Conservation (phyloP, 805 yeast genomes). For the Naumovozyma castellii region DNA sequence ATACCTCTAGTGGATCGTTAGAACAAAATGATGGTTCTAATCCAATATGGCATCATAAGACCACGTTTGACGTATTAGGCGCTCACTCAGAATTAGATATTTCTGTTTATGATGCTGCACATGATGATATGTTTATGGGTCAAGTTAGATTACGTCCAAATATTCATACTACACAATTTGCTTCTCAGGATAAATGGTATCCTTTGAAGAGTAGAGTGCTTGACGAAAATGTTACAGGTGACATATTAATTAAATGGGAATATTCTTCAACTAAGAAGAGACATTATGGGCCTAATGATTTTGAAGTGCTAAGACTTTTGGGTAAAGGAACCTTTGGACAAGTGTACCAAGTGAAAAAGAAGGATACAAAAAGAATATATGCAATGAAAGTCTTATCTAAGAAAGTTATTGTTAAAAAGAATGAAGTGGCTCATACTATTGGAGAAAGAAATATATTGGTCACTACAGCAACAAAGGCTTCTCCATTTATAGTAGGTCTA, state of each 20-base stretch:
- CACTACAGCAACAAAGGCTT: slow-evolving; percentile 77
- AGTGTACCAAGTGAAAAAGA: slow-evolving; percentile 90
- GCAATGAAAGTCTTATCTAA: slow-evolving; percentile 97
- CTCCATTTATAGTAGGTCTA: slow-evolving; percentile 91
- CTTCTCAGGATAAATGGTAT: slow-evolving; percentile 62
- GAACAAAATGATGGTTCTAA: slow-evolving; percentile 29
- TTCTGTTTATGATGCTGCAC: slow-evolving; percentile 79
- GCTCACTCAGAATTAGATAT: slow-evolving; percentile 76
- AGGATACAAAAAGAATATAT: slow-evolving; percentile 80
- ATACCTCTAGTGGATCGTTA: neutral
- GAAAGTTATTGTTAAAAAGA: slow-evolving; percentile 90
- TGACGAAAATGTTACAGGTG: slow-evolving; percentile 72
- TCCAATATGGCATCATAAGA: slow-evolving; percentile 89
- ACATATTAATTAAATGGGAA: slow-evolving; percentile 64
- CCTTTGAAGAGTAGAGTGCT: slow-evolving; percentile 60
- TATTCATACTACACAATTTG: slow-evolving; percentile 25
- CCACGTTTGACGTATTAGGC: slow-evolving; percentile 85
- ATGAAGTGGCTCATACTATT: slow-evolving; percentile 95
- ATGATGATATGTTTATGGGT: slow-evolving; percentile 79
- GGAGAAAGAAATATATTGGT: slow-evolving; percentile 94
- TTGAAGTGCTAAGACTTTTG: slow-evolving; percentile 77
- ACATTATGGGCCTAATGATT: slow-evolving; percentile 88
- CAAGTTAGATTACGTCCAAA: slow-evolving; percentile 68
- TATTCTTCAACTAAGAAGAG: slow-evolving; percentile 61
- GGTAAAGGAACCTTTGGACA: slow-evolving; percentile 98